Evolutionary conservation across 129 eudicot genomes (phyloP), one percentile per base, ranked within the genome.

Genomic region (Flaveria robusta): DNA sequence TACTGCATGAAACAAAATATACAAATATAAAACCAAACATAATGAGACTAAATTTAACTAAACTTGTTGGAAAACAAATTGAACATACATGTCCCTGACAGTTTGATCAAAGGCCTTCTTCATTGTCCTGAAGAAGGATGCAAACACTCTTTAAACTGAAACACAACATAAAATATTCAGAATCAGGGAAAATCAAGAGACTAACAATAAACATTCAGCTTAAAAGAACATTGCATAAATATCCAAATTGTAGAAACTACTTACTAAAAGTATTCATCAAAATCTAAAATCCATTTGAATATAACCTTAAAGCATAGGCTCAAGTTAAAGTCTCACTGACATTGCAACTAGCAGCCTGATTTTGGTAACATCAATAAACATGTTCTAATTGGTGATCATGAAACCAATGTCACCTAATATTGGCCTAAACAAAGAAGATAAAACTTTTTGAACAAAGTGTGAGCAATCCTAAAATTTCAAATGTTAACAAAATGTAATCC

Each of bases 61-160:
- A 14, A 63, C 13, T 7, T 63, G 29, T 63, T 29, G 45, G 45
- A 71, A 71, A 70, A 20, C 5, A 62, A 65, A 41, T 37, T 37
- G 22, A 74, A 86, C 98, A 52, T 84, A 92, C 98, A 92, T 14
- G 83, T 92, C 98, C 56, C 98, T 77, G 66, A 92, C 89, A 59
- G 98, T 92, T 86, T 92, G 98, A 87, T 81, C 98, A 72, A 92
- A 81, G 39, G 92, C 98, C 92, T 92, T 92, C 92, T 92, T 92
- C 98, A 92, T 92, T 76, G 82, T 82, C 80, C 62, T 56, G 23
- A 59, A 82, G 72, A 74, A 77, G 68, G 75, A 79, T 76, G 77
- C 82, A 84, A 79, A 79, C 51, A 41, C 81, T 66, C 81, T 55
- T 20, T 79, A 78, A 59, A 63, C 69, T 56, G 51, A 62, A 39